phyloP scores from a whole-genome alignment of 2,329 filamentous ascomycete genomes.

The Botrytis porri region DNA sequence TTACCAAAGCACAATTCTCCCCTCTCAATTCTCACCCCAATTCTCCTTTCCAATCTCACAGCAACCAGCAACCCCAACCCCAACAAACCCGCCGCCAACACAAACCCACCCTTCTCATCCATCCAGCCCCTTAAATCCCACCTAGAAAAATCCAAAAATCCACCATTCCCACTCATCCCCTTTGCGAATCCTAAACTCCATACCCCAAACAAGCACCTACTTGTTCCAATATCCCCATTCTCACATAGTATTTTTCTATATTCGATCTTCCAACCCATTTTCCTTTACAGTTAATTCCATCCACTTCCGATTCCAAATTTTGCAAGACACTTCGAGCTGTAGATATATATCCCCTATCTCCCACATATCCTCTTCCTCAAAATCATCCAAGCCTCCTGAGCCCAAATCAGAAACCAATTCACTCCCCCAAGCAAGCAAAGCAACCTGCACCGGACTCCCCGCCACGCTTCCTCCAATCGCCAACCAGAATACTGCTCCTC shows the following conservation, averaged over 20 bases:
- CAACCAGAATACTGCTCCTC: background rate
- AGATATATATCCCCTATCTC: too few relatives aligned
- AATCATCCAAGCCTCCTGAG: fast-evolving
- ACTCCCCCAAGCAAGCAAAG: background rate
- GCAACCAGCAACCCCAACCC: background rate
- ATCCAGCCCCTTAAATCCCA: background rate
- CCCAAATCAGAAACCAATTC: background rate
- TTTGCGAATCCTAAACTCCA: conserved; percentile 9
- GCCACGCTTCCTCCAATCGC: background rate
- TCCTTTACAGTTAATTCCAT: background rate
- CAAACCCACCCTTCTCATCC: background rate
- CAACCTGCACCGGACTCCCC: background rate
- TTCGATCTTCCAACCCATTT: background rate
- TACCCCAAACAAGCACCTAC: background rate
- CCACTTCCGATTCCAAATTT: background rate
- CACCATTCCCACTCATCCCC: background rate
- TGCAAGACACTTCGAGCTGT: background rate
- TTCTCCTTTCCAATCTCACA: background rate
- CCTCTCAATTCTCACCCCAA: background rate
- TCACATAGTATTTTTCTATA: background rate
- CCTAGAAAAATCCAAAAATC: background rate
- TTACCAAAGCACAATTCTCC: background rate
- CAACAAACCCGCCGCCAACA: background rate
- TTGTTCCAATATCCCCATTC: background rate
- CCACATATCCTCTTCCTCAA: background rate